Conservation (phyloP, 2,329 filamentous ascomycete species). For the Penicillium expansum region DNA sequence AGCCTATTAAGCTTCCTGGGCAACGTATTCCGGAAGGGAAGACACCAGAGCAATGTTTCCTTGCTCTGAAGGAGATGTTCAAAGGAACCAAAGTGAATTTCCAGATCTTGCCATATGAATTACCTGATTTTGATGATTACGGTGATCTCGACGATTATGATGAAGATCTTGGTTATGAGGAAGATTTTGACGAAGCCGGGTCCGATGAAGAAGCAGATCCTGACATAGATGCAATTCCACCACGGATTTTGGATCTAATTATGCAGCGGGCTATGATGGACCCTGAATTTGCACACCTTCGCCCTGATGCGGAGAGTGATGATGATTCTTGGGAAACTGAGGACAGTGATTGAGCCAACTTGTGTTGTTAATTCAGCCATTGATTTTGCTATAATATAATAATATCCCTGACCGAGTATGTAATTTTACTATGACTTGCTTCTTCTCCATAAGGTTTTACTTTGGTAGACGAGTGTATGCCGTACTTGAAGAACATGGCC, state of each 20-base stretch:
- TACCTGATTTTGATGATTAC: neutral
- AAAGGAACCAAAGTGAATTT: slow-evolving; percentile 19
- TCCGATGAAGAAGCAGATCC: neutral
- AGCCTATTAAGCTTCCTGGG: slow-evolving; percentile 13
- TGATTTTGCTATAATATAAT: neutral
- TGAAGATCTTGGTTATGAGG: neutral
- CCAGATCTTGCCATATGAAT: slow-evolving; percentile 9
- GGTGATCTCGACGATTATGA: neutral
- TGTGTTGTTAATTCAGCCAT: neutral
- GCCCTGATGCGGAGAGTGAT: neutral
- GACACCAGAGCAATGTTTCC: slow-evolving; percentile 17
- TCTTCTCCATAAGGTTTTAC: neutral
- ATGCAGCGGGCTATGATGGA: slow-evolving; percentile 10
- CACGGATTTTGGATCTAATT: neutral
- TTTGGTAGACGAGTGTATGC: neutral
- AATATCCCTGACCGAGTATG: neutral
- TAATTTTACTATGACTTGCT: neutral
- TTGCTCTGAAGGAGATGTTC: slow-evolving; percentile 16
- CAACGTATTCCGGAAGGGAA: slow-evolving; percentile 16
- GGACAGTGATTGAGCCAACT: neutral
- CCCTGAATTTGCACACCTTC: slow-evolving; percentile 9
- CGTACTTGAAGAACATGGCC: neutral
- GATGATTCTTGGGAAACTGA: neutral
- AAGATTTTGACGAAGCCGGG: neutral
- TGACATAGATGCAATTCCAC: neutral